A percentile compares a stretch with the other conserved stretches of the same genome.
These are phyloP conservation scores for Chimonanthus praecox DNA, from an alignment of 164 flowering plant species.

Conservation along the genomic window DNA sequence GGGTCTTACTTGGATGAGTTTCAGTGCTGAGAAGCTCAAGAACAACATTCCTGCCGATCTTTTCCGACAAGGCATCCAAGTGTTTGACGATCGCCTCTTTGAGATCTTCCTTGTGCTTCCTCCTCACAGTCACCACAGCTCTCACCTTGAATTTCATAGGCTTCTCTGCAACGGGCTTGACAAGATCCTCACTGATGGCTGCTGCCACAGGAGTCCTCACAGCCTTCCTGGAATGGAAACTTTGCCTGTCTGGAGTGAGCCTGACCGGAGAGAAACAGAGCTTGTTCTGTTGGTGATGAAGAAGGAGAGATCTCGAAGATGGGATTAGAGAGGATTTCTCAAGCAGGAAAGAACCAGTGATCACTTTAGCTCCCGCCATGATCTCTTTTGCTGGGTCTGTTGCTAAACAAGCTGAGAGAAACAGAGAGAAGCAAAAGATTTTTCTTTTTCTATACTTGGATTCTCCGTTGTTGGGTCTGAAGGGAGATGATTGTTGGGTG, in stretches of 20 bases:
- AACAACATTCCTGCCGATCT: conserved; percentile 72
- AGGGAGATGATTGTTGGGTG: background rate
- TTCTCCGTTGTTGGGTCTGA: background rate
- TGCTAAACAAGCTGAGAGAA: background rate
- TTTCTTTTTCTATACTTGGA: background rate
- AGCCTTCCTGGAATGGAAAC: conserved; percentile 16
- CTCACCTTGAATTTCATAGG: conserved; percentile 69
- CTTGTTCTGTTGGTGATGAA: conserved; percentile 17
- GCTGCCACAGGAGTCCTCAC: conserved; percentile 29
- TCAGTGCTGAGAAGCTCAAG: conserved; percentile 71
- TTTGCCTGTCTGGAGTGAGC: conserved; percentile 15
- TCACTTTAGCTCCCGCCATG: conserved; percentile 55
- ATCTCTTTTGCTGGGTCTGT: background rate
- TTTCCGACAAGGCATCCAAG: conserved; percentile 72
- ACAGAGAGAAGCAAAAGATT: background rate
- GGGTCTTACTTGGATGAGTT: conserved; percentile 71
- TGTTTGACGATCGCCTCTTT: conserved; percentile 60
- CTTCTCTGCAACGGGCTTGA: conserved; percentile 36
- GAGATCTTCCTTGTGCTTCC: conserved; percentile 77
- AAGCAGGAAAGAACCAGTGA: conserved; percentile 42
- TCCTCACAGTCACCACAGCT: conserved; percentile 77
- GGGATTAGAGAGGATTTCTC: conserved; percentile 39
- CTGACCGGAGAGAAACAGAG: conserved; percentile 20
- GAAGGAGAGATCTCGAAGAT: conserved; percentile 24
- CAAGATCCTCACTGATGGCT: conserved; percentile 66